Evolutionary conservation across 202 grass and related monocot genomes (phyloP), one percentile per base, ranked within the genome.

Genomic region (Alloteropsis angusta): DNA sequence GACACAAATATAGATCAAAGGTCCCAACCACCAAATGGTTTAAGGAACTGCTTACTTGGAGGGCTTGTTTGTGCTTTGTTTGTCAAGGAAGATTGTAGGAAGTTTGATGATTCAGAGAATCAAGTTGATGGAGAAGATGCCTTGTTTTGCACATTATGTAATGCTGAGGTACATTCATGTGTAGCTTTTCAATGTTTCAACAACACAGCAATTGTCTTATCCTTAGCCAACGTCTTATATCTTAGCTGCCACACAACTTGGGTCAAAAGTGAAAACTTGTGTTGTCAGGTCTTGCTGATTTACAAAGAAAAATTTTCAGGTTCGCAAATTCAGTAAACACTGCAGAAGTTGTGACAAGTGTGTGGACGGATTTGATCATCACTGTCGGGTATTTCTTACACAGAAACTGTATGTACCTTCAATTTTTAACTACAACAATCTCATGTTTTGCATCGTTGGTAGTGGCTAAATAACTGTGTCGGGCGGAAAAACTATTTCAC

Each of bases 381-480:
- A 97, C 58, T 97, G 93, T 66, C 86, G 90, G 93, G 87, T 97
- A 90, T 81, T 71, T 85, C 34, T 72, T 76, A 38, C 55, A 53
- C 62, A 71, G 9, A 75, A 79, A 57, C 15, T 76, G 15, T 53
- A 37, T 36, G 79, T 42, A 5, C 7, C 36, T 72, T 82, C 53
- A 62, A 26, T 41, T 36, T 53, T 71, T 62, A n/a, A 68, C 57
- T 67, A 65, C 25, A 28, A 57, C 28, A 46, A n/a, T 4, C 79
- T 71, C 45, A 85, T 76, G 47, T 75, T 72, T 67, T 78, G 38
- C 19, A 80, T 88, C 59, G 63, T 60, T 8, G 48, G 65, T 86
- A 97, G 93, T 97, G 93, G 93, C 82, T 97, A 71, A 97, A 97
- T 80, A 97, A 97, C 47, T 97, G 93, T 81, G 93, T 97, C 72